phyloP scores from a whole-genome alignment of 192 early-diverging fungal species.

The Umbelopsis sp. region DNA sequence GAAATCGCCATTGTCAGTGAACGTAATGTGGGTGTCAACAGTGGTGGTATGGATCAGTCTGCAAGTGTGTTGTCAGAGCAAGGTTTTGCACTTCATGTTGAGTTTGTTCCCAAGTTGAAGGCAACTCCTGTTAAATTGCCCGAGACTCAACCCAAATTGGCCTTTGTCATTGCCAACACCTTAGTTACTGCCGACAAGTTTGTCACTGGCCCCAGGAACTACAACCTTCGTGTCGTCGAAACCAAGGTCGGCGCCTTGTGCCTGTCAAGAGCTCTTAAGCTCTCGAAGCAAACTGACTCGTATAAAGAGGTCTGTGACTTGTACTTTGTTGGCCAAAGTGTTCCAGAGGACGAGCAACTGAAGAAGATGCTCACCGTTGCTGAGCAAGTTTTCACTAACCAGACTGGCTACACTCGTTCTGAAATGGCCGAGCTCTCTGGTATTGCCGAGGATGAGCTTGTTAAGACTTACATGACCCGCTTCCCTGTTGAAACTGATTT shows the following conservation, averaged over 20 bases:
- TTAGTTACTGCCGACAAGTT: constrained; percentile 85
- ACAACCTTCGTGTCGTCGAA: constrained; percentile 94
- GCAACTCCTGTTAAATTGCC: constrained; percentile 70
- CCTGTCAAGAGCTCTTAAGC: constrained; percentile 54
- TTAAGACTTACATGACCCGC: constrained; percentile 42
- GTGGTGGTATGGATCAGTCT: constrained; percentile 90
- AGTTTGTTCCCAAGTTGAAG: constrained; percentile 78
- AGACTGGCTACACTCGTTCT: constrained; percentile 42
- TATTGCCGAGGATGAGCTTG: constrained; percentile 33
- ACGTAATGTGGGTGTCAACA: constrained; percentile 78
- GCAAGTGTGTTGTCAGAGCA: constrained; percentile 78
- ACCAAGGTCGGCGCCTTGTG: constrained; percentile 78
- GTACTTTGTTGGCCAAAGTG: constrained; percentile 43
- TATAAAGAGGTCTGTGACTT: constrained; percentile 50
- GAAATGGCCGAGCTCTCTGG: constrained; percentile 45
- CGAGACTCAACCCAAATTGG: constrained; percentile 46
- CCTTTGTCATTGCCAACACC: constrained; percentile 91
- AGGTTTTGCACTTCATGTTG: constrained; percentile 73
- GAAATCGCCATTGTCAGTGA: constrained; percentile 81
- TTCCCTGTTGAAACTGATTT: constrained; percentile 52
- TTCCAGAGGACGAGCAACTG: constrained; percentile 29
- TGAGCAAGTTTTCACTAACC: constrained; percentile 41
- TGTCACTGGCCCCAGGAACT: constrained; percentile 83
- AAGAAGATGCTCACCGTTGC: constrained; percentile 30
- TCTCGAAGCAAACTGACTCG: constrained; percentile 41